A percentile compares a stretch with the other conserved stretches of the same genome.
Conservation (phyloP, 1,284 basidiomycete species). For the Austropuccinia psidii region DNA sequence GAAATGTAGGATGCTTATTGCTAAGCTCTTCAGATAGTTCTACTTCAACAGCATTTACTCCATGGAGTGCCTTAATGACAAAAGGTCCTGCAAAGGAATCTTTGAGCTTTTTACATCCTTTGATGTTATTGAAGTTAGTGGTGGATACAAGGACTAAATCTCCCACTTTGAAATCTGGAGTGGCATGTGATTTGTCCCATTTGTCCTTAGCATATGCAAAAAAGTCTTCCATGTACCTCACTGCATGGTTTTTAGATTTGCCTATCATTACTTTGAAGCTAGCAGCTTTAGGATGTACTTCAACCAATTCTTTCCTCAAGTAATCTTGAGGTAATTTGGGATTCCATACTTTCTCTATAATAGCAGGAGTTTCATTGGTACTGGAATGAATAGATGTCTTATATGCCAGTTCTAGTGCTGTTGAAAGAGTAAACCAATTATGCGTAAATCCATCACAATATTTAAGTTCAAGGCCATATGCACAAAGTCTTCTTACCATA, state of each 20-base stretch:
- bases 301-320: too few species aligned
- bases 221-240: neutral
- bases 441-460: too few species aligned
- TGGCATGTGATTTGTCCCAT: neutral
- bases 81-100: constrained; percentile 19
- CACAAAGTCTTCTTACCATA: too few species aligned
- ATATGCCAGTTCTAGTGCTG: too few species aligned
- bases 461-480: too few species aligned
- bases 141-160: neutral
- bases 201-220: neutral
- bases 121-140: neutral
- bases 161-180: neutral
- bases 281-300: neutral
- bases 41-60: neutral
- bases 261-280: neutral
- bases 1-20: neutral
- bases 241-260: neutral
- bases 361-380: too few species aligned
- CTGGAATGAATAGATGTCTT: too few species aligned
- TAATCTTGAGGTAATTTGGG: too few species aligned
- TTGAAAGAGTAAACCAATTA: too few species aligned
- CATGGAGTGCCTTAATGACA: neutral
- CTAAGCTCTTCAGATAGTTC: neutral
- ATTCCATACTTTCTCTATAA: too few species aligned
- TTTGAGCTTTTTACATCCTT: neutral